phyloP scores from a whole-genome alignment of 352 stramenopile genomes.

The Chloridella minuta region DNA sequence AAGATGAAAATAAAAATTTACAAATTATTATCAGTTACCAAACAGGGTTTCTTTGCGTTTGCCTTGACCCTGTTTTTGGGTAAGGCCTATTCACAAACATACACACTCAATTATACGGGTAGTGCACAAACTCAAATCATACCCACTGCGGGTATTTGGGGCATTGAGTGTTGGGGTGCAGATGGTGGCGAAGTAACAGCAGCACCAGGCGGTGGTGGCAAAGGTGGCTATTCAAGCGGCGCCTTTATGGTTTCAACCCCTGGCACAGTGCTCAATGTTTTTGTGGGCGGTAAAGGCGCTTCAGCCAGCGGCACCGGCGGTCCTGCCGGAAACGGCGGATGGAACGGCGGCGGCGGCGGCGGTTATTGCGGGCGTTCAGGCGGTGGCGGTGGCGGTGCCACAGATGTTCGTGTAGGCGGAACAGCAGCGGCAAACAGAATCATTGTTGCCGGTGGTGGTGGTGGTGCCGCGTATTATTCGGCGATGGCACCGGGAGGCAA shows the following conservation, averaged over 20 bases:
- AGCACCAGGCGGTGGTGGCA: background rate
- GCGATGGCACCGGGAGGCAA: too few species aligned
- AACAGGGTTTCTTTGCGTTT: background rate
- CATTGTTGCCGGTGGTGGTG: background rate
- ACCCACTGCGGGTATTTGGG: background rate
- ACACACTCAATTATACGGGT: background rate
- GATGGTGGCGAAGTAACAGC: background rate
- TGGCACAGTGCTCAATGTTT: background rate
- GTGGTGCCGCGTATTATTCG: background rate
- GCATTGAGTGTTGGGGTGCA: background rate
- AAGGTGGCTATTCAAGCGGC: background rate
- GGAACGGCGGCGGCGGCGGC: background rate
- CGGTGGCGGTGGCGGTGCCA: background rate
- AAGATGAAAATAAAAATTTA: constrained; percentile 2
- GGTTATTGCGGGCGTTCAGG: background rate
- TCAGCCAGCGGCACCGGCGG: background rate
- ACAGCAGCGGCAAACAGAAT: background rate
- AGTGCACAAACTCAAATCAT: background rate
- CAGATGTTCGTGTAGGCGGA: background rate
- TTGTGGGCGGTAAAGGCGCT: background rate
- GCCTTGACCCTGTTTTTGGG: background rate
- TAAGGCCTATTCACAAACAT: background rate
- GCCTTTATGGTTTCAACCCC: background rate
- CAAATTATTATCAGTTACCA: background rate
- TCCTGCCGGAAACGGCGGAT: background rate